Conservation (phyloP, 2,329 filamentous ascomycete genomes). For the Xylariaceae sp. region DNA sequence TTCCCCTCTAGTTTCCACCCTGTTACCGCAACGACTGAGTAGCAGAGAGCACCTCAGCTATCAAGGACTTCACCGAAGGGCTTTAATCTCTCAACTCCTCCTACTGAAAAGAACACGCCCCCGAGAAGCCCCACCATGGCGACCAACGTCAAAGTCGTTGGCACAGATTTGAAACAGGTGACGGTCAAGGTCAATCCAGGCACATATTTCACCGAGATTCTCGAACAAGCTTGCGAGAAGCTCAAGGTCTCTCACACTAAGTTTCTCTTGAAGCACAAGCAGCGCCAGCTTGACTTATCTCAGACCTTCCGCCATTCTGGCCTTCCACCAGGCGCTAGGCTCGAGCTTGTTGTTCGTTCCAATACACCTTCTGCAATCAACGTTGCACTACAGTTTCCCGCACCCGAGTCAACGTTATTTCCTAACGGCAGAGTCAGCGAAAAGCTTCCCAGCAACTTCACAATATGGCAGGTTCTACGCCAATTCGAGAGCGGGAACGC, state of each 20-base stretch:
- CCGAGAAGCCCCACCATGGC: no score
- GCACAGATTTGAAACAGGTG: slow-evolving; percentile 70
- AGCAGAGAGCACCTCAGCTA: no score
- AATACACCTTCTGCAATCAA: slow-evolving; percentile 81
- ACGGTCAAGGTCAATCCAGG: slow-evolving; percentile 79
- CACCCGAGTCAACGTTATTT: slow-evolving; percentile 60
- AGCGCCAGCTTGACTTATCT: slow-evolving; percentile 82
- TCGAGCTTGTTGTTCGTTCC: slow-evolving; percentile 85
- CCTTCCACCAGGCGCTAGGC: slow-evolving; percentile 78
- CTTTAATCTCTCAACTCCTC: no score
- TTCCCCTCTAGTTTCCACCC: no score
- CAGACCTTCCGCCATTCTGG: slow-evolving; percentile 79
- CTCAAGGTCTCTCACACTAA: slow-evolving; percentile 68
- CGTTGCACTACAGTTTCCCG: slow-evolving; percentile 81
- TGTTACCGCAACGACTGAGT: no score
- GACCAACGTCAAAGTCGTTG: slow-evolving; percentile 83
- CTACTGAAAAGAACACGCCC: no score
- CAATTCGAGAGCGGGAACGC: slow-evolving; percentile 79
- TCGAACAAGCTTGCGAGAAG: slow-evolving; percentile 83
- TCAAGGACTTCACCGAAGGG: no score
- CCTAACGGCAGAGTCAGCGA: slow-evolving; percentile 68
- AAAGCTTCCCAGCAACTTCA: slow-evolving; percentile 84
- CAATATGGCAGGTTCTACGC: slow-evolving; percentile 83
- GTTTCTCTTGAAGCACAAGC: slow-evolving; percentile 82
- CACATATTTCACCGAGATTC: slow-evolving; percentile 78